Evolutionary conservation across 495 filamentous ascomycete genomes (phyloP).

Genomic region (Penicillium cataractarum): DNA sequence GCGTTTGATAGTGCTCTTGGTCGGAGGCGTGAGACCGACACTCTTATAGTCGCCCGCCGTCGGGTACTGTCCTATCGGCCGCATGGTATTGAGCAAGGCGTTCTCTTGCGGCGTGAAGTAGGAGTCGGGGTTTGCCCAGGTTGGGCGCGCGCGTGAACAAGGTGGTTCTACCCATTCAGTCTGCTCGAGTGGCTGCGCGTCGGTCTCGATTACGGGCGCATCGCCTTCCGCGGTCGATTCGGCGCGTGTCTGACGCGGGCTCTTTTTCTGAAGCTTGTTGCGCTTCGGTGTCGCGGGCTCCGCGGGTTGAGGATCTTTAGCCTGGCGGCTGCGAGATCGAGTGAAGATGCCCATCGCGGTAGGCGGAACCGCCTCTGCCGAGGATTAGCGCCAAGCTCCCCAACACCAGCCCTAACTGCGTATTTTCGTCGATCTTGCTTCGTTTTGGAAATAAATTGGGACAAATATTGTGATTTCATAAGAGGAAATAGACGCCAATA

Average conservation of each 20-base stretch:
- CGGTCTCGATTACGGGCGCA: conserved; percentile 12
- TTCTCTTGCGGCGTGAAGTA: conserved; percentile 15
- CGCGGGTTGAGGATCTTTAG: conserved; percentile 23
- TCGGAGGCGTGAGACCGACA: conserved; percentile 24
- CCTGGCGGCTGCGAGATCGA: conserved; percentile 19
- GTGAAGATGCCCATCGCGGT: conserved; percentile 27
- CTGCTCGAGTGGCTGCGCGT: conserved; percentile 7
- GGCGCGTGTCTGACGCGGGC: conserved; percentile 21
- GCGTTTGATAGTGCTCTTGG: conserved; percentile 9
- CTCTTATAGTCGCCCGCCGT: conserved; percentile 28
- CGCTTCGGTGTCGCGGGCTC: conserved; percentile 16
- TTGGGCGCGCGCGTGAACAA: conserved; percentile 18
- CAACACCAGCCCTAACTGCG: conserved; percentile 27
- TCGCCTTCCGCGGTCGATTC: conserved; percentile 6
- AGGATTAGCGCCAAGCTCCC: conserved; percentile 30
- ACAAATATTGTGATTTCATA: not conserved
- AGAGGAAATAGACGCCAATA: not conserved
- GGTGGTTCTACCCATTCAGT: conserved; percentile 19
- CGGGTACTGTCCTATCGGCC: conserved; percentile 33
- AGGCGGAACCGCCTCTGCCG: conserved; percentile 29
- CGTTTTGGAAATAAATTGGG: not conserved
- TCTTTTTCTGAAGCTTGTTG: conserved; percentile 24
- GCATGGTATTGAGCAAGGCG: conserved; percentile 22
- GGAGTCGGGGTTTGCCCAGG: conserved; percentile 15
- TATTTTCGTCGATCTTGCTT: not conserved